phyloP scores from a whole-genome alignment of 176 grass and related monocot genomes.

The Juncus effusus region DNA sequence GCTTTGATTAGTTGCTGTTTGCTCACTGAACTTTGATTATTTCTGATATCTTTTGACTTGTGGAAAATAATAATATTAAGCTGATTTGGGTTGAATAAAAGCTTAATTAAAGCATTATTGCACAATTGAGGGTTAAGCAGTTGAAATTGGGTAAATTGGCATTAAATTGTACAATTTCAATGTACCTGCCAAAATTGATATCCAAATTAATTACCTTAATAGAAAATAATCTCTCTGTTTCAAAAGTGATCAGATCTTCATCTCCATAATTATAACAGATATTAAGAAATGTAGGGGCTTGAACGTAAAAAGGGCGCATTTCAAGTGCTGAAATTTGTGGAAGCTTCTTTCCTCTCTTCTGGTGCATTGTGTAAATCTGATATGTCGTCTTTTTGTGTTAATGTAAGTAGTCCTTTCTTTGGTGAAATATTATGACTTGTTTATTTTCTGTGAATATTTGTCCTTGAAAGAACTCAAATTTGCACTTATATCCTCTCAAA shows the following conservation, averaged over 20 bases:
- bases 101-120: background rate
- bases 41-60: no score
- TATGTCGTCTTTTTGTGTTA: slow-evolving; percentile 48
- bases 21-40: no score
- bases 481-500: slow-evolving; percentile 2
- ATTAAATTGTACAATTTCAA: no score
- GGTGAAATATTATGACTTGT: background rate
- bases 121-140: background rate
- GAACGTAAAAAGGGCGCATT: slow-evolving; percentile 51
- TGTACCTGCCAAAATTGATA: no score
- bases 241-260: no score
- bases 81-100: background rate
- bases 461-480: background rate
- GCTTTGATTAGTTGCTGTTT: no score
- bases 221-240: background rate
- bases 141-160: background rate
- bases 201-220: no score
- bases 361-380: slow-evolving; percentile 69
- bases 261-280: no score
- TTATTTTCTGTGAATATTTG: background rate
- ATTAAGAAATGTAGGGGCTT: slow-evolving; percentile 42
- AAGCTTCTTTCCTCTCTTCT: slow-evolving; percentile 55
- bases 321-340: slow-evolving; percentile 71
- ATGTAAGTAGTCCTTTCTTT: slow-evolving; percentile 49
- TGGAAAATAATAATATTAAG: background rate